Percentiles rank a stretch among this genome's conserved stretches.
phyloP scores from a whole-genome alignment of 2,329 filamentous ascomycete species.

The Fusarium palustre region DNA sequence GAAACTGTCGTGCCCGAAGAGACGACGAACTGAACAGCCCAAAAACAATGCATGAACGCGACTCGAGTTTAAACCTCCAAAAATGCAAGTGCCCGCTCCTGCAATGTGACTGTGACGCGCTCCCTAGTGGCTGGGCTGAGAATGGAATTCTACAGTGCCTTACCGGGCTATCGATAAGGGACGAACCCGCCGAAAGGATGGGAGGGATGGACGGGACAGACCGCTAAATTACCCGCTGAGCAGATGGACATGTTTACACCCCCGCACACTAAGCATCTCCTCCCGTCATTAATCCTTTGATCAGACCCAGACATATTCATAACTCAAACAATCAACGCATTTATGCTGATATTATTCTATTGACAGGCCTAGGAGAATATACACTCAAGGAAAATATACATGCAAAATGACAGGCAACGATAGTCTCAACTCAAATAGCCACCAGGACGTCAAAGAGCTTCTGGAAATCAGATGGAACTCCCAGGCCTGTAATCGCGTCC shows the following conservation, averaged over 20 bases:
- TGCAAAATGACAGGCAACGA: background rate
- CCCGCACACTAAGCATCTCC: slow-evolving; percentile 10
- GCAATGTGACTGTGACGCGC: slow-evolving; percentile 32
- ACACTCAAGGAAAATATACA: background rate
- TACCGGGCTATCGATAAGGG: slow-evolving; percentile 20
- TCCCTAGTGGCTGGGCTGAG: slow-evolving; percentile 32
- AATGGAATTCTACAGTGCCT: background rate
- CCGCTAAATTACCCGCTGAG: slow-evolving; percentile 28
- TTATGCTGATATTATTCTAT: background rate
- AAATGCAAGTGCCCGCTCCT: slow-evolving; percentile 16
- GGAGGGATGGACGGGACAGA: slow-evolving; percentile 11
- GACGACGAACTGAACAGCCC: background rate
- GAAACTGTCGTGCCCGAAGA: background rate
- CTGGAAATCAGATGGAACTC: slow-evolving; percentile 58
- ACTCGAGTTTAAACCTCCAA: slow-evolving; percentile 6
- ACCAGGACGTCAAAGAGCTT: slow-evolving; percentile 53
- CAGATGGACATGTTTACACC: background rate
- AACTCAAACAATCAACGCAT: background rate
- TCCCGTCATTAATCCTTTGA: background rate
- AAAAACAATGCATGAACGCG: slow-evolving; percentile 21
- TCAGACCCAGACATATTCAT: background rate
- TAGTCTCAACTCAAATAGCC: slow-evolving; percentile 18
- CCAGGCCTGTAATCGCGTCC: slow-evolving; percentile 64
- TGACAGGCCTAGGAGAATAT: background rate
- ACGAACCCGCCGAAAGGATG: background rate